Evolutionary conservation across 192 early-diverging fungal genomes (phyloP).

Genomic region (Coemansia sp.): DNA sequence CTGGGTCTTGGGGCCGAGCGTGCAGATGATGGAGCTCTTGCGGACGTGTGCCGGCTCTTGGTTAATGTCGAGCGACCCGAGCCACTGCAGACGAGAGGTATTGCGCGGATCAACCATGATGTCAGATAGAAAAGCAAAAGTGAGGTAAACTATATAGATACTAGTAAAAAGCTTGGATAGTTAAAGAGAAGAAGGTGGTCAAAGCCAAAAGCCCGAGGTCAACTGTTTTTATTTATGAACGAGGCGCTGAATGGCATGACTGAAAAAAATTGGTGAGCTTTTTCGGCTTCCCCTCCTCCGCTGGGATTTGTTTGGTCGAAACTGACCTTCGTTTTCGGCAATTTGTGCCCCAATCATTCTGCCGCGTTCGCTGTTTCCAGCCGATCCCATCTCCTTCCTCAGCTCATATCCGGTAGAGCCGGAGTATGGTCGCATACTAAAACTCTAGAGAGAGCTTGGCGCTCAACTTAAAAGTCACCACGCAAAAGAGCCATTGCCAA

Average conservation of each 20-base stretch:
- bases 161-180: neutral
- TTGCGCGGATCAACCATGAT: conserved; percentile 50
- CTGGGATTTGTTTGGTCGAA: neutral
- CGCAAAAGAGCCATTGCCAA: neutral
- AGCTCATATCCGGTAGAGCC: too few species aligned
- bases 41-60: conserved; percentile 57
- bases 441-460: too few species aligned
- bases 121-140: neutral
- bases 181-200: neutral
- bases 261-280: neutral
- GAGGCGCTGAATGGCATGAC: neutral
- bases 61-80: conserved; percentile 63
- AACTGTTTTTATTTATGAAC: conserved; percentile 6
- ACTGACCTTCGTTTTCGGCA: neutral
- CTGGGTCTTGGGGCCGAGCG: conserved; percentile 78
- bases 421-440: too few species aligned
- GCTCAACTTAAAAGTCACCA: too few species aligned
- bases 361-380: neutral
- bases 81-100: conserved; percentile 71
- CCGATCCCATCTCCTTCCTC: neutral
- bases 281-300: neutral
- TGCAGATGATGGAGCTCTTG: conserved; percentile 83
- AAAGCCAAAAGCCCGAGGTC: neutral
- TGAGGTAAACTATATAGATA: neutral
- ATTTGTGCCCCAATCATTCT: neutral